Evolutionary conservation across 2,329 filamentous ascomycete genomes (phyloP).

Genomic region (Cladosporium halotolerans): DNA sequence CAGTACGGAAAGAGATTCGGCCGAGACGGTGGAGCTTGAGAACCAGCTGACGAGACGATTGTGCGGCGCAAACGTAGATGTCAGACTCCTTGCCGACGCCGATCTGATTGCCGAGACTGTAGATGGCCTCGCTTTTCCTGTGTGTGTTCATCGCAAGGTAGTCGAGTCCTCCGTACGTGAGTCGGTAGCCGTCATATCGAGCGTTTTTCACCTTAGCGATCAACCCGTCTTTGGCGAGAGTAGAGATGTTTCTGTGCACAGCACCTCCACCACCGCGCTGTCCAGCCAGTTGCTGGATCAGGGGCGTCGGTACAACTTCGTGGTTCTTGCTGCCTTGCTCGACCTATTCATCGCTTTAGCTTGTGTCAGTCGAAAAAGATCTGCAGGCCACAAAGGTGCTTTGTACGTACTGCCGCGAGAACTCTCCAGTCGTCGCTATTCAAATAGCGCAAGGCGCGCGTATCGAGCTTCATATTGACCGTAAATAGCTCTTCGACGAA

Average conservation of each 20-base stretch:
- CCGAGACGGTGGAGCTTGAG: constrained; percentile 95
- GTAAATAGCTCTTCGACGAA: not conserved
- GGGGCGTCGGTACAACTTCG: constrained; percentile 84
- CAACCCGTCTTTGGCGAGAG: constrained; percentile 82
- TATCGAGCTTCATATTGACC: constrained; percentile 80
- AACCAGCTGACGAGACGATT: constrained; percentile 69
- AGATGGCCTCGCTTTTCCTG: constrained; percentile 70
- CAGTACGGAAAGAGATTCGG: constrained; percentile 91
- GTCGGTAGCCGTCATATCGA: constrained; percentile 92
- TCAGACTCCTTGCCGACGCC: constrained; percentile 97
- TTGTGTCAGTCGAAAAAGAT: constrained; percentile 12
- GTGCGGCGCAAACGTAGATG: constrained; percentile 85
- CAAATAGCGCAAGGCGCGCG: constrained; percentile 87
- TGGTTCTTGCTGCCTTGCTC: constrained; percentile 94
- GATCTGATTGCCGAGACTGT: constrained; percentile 89
- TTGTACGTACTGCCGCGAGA: constrained; percentile 67
- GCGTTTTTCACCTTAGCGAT: constrained; percentile 93
- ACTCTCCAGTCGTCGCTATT: constrained; percentile 91
- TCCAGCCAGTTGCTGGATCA: constrained; percentile 79
- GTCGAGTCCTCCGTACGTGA: constrained; percentile 94
- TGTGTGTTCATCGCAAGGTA: constrained; percentile 94
- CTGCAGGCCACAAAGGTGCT: constrained; percentile 8
- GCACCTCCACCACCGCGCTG: constrained; percentile 68
- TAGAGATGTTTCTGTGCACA: constrained; percentile 81
- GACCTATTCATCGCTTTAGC: constrained; percentile 51